Conservation (phyloP, 257 asterid genomes). For the Fraxinus cuspidata region DNA sequence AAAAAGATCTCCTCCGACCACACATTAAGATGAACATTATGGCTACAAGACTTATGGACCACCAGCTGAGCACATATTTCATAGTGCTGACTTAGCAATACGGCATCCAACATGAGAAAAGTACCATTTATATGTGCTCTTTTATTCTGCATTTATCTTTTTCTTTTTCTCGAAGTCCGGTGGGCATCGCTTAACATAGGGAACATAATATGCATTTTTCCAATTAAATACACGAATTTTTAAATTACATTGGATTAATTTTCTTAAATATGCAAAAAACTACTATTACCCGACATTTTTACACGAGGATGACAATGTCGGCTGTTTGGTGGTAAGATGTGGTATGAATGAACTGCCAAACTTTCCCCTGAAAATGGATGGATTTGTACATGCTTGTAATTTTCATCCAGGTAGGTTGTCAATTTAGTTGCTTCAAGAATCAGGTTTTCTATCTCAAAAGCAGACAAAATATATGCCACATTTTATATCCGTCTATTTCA, state of each 20-base stretch:
- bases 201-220: neutral
- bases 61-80: neutral
- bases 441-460: conserved; percentile 8
- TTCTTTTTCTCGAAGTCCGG: neutral
- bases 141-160: neutral
- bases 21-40: neutral
- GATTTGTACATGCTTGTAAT: neutral
- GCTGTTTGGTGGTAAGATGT: neutral
- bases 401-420: neutral
- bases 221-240: neutral
- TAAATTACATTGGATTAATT: neutral
- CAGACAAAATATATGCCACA: neutral
- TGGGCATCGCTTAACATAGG: neutral
- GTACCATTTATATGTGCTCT: neutral
- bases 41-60: neutral
- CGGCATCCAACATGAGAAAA: neutral
- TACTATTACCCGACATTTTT: neutral
- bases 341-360: neutral
- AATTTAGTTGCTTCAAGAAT: neutral
- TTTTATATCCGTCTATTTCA: conserved; percentile 5
- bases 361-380: neutral
- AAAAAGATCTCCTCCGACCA: neutral
- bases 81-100: neutral
- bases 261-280: neutral
- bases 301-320: neutral